A percentile compares a stretch with the other conserved stretches of the same genome.
Evolutionary conservation across 1,139 yeast species (phyloP).

Genomic region (Yamadazyma dendronema): DNA sequence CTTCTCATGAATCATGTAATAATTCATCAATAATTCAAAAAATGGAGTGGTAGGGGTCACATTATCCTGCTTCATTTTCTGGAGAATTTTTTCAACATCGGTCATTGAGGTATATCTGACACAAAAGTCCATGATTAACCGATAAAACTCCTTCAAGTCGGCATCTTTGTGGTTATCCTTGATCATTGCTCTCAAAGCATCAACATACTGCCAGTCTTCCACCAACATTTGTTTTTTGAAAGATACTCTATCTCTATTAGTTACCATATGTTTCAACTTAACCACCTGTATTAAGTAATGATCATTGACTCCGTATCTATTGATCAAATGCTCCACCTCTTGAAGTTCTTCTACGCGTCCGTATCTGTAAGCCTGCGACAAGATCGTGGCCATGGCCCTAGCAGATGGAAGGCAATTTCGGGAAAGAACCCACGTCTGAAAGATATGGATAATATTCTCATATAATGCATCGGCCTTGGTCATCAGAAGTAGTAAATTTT

Average conservation of each 20-base stretch:
- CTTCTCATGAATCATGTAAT: constrained; percentile 24
- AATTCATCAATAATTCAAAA: constrained; percentile 22
- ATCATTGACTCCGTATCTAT: constrained; percentile 19
- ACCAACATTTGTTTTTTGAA: not conserved
- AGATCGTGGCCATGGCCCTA: constrained; percentile 25
- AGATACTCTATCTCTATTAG: constrained; percentile 16
- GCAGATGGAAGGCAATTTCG: constrained; percentile 25
- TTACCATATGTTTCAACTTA: constrained; percentile 26
- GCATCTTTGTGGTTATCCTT: constrained; percentile 10
- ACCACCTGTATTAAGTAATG: constrained; percentile 25
- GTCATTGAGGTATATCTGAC: constrained; percentile 19
- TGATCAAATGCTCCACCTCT: constrained; percentile 22
- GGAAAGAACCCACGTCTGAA: constrained; percentile 30
- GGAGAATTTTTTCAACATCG: constrained; percentile 24
- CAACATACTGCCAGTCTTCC: constrained; percentile 1
- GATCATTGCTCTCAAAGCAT: not conserved
- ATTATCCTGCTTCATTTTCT: constrained; percentile 24
- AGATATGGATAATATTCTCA: constrained; percentile 26
- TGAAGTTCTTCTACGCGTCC: constrained; percentile 30
- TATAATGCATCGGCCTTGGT: constrained; percentile 31
- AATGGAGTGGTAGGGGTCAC: constrained; percentile 18
- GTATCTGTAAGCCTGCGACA: constrained; percentile 29
- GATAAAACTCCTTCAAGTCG: constrained; percentile 14
- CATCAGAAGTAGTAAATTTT: constrained; percentile 23
- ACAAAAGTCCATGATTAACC: constrained; percentile 14